Base-by-base conservation (phyloP, 2,329 filamentous ascomycete species). In the Endocalyx cinctus region DNA sequence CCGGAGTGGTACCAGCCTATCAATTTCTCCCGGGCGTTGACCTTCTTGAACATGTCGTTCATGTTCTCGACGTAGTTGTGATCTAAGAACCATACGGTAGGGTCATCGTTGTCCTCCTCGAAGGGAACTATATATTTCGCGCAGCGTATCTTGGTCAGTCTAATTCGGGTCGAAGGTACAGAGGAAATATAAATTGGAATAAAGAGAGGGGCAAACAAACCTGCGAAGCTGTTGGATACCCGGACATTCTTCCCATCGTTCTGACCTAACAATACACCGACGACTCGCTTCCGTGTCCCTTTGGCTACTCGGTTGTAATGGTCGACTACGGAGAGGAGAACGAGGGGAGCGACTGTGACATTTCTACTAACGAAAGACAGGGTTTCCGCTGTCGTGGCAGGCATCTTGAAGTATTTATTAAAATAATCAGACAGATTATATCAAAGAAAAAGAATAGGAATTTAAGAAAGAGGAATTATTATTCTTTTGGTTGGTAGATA, bases 11-110 rank as follows among this genome's bases (percentile, higher is more conserved):
- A 98, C 92, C 92, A 98, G 57, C 92, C 92, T 74, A 98, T 94
- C 62, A 98, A 77, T 79, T 97, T 97, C 71, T 98, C 92, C 45
- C 87, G 76, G 41, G 92, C 92, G 70, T 98, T 98, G 74, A 98
- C 89, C 70, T 97, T 97, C 74, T 98, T 98, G 77, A 98, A 98
- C 92, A 98, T 98, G 65, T 97, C 92, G 69, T 92, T 94, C 92
- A 98, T 98, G 51, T 84, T 87, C 67, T 98, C 92, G 63, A 98
- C 86, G 57, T 96, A 98, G 76, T 97, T 97, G 75, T 98, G 92
- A 63, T 98, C 92, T 46, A 98, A 69, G 62, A 97, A 98, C 92
- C 92, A 98, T 59, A 98, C 92, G 22, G 90, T 94, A 4, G 90
- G 90, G 60, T 98, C 89, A 67, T 94, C 95, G 55, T 96, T 92